phyloP scores from a whole-genome alignment of 768 basidiomycete species.

The Lentinula aciculospora region DNA sequence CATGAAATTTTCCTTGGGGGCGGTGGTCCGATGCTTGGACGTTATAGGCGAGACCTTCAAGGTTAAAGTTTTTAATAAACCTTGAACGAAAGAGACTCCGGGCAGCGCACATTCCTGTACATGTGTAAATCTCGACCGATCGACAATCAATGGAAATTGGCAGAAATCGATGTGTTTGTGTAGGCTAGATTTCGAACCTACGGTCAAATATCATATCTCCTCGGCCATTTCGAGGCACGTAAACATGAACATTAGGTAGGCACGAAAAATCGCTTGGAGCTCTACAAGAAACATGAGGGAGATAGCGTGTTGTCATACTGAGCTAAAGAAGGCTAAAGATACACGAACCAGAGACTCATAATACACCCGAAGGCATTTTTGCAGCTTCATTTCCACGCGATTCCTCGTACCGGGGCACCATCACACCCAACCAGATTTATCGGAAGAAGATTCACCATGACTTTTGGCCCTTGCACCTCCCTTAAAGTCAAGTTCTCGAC shows the following conservation, averaged over 20 bases:
- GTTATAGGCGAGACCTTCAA: not conserved
- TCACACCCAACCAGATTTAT: conserved; percentile 53
- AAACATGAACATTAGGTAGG: not conserved
- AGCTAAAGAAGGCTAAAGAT: not conserved
- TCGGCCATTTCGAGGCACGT: not conserved
- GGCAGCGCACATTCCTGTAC: not conserved
- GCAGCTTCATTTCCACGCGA: conserved; percentile 36
- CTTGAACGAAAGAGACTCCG: not conserved
- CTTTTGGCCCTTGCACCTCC: conserved; percentile 28
- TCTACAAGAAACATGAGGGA: not conserved
- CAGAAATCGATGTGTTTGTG: conserved; percentile 21
- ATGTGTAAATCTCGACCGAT: not conserved
- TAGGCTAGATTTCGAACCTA: not conserved
- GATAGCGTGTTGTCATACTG: not conserved
- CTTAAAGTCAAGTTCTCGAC: conserved; percentile 67
- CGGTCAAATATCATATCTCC: not conserved
- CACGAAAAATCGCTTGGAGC: not conserved
- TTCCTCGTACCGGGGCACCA: conserved; percentile 68
- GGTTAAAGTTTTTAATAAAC: not conserved
- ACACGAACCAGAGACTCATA: not conserved
- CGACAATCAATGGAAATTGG: not conserved
- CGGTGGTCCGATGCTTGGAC: conserved; percentile 17
- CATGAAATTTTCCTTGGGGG: conserved; percentile 54
- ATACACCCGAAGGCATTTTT: not conserved
- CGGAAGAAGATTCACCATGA: conserved; percentile 52